phyloP scores from a whole-genome alignment of 352 stramenopile species.

The Elongisporangium prolatum region DNA sequence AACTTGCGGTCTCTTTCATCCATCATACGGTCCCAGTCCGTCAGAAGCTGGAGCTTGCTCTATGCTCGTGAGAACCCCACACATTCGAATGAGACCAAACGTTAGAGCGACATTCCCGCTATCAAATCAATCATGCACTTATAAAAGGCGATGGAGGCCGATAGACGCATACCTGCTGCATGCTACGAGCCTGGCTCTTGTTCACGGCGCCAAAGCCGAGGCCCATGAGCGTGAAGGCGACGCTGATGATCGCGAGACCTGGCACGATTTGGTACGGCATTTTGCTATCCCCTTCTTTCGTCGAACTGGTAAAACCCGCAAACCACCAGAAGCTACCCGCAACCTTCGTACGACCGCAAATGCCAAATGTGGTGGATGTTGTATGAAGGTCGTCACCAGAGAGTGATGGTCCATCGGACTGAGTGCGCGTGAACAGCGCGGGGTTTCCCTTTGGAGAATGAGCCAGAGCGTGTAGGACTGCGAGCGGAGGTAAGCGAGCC shows the following conservation, averaged over 20 bases:
- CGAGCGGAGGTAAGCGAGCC: not conserved
- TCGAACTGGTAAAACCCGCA: not conserved
- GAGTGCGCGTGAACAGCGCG: not conserved
- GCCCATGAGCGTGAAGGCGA: constrained; percentile 78
- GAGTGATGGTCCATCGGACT: constrained; percentile 16
- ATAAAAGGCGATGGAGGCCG: not conserved
- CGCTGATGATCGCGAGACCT: constrained; percentile 68
- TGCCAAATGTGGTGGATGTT: not conserved
- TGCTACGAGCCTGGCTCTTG: constrained; percentile 62
- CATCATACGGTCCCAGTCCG: constrained; percentile 81
- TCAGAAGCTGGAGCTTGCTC: constrained; percentile 76
- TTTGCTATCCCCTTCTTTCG: constrained; percentile 7
- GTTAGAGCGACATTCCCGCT: not conserved
- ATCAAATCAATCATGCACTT: not conserved
- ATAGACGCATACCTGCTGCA: constrained; percentile 52
- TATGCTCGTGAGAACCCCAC: constrained; percentile 9
- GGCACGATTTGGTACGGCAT: constrained; percentile 88
- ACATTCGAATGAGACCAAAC: not conserved
- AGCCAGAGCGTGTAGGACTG: not conserved
- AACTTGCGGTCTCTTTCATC: constrained; percentile 73
- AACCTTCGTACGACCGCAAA: not conserved
- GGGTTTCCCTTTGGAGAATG: constrained; percentile 3
- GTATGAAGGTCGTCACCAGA: constrained; percentile 1
- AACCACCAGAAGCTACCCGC: not conserved
- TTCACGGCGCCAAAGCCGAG: constrained; percentile 66